phyloP scores from a whole-genome alignment of 306 rosid species.

The Inga leiocalycina region DNA sequence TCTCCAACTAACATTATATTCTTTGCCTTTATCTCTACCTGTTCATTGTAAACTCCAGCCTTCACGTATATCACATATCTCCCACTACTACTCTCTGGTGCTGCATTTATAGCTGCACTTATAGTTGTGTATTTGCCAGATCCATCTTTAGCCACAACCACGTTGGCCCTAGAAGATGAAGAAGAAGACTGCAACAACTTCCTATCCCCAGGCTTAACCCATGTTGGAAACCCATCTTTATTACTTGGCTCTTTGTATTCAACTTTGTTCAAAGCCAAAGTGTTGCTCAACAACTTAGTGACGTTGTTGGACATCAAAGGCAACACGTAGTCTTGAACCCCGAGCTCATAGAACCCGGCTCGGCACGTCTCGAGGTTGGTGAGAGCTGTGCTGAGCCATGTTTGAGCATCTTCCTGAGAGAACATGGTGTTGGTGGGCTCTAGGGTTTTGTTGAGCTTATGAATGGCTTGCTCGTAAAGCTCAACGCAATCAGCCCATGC shows the following conservation, averaged over 20 bases:
- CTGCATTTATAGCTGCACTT: background rate
- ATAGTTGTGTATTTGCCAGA: background rate
- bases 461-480: slow-evolving; percentile 54
- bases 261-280: slow-evolving; percentile 60
- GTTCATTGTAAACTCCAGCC: slow-evolving; percentile 69
- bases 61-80: slow-evolving; percentile 77
- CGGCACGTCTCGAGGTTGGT: slow-evolving; percentile 68
- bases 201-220: slow-evolving; percentile 71
- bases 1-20: slow-evolving; percentile 79
- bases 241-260: slow-evolving; percentile 28
- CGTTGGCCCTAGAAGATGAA: background rate
- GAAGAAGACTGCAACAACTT: slow-evolving; percentile 48
- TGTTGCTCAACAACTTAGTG: slow-evolving; percentile 60
- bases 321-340: slow-evolving; percentile 42
- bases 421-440: slow-evolving; percentile 37
- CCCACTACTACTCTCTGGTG: slow-evolving; percentile 31
- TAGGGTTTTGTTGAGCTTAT: slow-evolving; percentile 52
- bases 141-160: background rate
- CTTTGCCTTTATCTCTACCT: slow-evolving; percentile 54
- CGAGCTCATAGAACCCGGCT: slow-evolving; percentile 43
- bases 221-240: slow-evolving; percentile 60
- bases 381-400: slow-evolving; percentile 75
- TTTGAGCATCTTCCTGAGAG: slow-evolving; percentile 53
- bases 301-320: slow-evolving; percentile 66
- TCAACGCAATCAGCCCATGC: slow-evolving; percentile 76